phyloP scores from a whole-genome alignment of 768 basidiomycete species.

The Cantharellus anzutake region DNA sequence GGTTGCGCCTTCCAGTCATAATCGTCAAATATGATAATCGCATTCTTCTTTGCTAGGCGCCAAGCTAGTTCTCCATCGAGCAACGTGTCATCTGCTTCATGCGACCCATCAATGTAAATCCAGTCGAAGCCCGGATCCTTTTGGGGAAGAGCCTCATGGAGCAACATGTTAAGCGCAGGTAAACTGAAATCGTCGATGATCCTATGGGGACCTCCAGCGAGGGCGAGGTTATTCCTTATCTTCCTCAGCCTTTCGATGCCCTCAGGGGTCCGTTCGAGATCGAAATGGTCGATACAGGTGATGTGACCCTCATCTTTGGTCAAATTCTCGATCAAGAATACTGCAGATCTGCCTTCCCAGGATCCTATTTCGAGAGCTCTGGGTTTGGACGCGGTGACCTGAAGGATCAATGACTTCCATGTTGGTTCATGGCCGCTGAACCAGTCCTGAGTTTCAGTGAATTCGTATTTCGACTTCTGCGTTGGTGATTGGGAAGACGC shows the following conservation, averaged over 20 bases:
- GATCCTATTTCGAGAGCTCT: constrained; percentile 38
- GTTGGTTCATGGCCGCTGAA: constrained; percentile 26
- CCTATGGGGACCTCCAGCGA: constrained; percentile 27
- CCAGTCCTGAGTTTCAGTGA: constrained; percentile 39
- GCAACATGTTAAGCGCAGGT: constrained; percentile 28
- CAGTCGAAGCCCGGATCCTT: constrained; percentile 32
- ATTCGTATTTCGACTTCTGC: constrained; percentile 15
- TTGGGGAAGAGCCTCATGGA: constrained; percentile 23
- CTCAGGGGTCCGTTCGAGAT: constrained; percentile 28
- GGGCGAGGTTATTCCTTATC: constrained; percentile 28
- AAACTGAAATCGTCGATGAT: constrained; percentile 34
- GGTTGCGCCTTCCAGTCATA: constrained; percentile 35
- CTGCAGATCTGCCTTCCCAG: constrained; percentile 45
- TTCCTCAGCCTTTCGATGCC: constrained; percentile 27
- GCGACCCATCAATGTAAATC: constrained; percentile 41
- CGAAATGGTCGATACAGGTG: constrained; percentile 41
- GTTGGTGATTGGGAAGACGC: too few species aligned
- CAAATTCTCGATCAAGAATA: constrained; percentile 32
- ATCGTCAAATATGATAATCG: constrained; percentile 38
- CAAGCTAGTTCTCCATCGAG: constrained; percentile 42
- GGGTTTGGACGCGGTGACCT: constrained; percentile 21
- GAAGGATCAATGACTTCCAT: constrained; percentile 20
- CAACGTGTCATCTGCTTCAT: constrained; percentile 38
- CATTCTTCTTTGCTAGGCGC: constrained; percentile 32
- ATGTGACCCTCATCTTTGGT: constrained; percentile 26